Base-by-base conservation (phyloP, 2,329 filamentous ascomycete species). In the Talaromyces sp. region DNA sequence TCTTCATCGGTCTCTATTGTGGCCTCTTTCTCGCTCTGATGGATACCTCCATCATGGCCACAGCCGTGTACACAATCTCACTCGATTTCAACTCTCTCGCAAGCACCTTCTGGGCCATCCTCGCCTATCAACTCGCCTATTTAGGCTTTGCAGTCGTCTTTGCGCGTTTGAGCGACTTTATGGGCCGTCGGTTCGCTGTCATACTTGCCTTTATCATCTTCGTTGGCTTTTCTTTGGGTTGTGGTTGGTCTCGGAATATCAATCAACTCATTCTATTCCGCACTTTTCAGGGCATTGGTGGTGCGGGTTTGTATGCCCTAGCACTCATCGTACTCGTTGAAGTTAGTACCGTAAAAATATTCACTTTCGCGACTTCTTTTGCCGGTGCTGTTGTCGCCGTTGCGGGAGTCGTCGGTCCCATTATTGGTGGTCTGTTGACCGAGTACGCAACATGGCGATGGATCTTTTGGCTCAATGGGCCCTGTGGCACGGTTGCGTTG, bases 371-470 rank as follows among this genome's bases (percentile, higher is more conserved):
- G 8, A 52, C 59, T 0, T 16, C 59, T 8, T 62, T 62, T 19
- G 52, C 49, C 11, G 59, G 59, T 14, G 59, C 31, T 1, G 49
- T 45, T 3, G 33, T 59, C 41, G 62, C 62, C 14, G n/a, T 58
- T 6, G 62, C 54, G 35, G 33, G 52, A 9, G 52, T 64, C 22
- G 24, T 64, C 43, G 54, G 67, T 6, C 67, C 68, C 41, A 62
- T 70, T 57, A 47, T 70, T 35, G 68, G 68, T 54, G 67, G 67
- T 56, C 64, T 65, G 16, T 68, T 73, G 16, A 66, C 69, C 3
- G 58, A 69, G 49, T 65, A 68, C 27, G 64, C 60, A 13, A 39
- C 60, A 2, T 70, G 67, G 68, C 65, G 68, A 11, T 70, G 69
- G 69, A 66, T 66, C 39, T 64, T 63, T 6, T 66, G 58, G 27